These are phyloP conservation scores for Pistacia vera DNA, from an alignment of 345 rosid species.

Conservation along the genomic window DNA sequence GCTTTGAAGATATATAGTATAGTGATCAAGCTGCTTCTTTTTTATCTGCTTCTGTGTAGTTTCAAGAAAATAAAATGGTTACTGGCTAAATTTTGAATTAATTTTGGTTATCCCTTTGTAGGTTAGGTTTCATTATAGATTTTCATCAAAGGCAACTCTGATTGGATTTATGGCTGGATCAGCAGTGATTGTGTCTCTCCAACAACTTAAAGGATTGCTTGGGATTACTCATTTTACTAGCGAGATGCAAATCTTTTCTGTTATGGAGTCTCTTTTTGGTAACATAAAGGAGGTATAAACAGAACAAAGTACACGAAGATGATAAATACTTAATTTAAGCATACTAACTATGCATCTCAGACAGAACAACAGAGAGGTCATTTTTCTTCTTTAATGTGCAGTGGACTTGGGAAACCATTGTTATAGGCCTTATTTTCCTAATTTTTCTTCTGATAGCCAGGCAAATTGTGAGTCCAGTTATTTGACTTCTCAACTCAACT, in stretches of 20 bases:
- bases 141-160: conserved; percentile 51
- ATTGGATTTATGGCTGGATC: conserved; percentile 53
- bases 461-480: conserved; percentile 35
- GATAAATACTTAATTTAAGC: neutral
- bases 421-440: conserved; percentile 43
- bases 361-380: neutral
- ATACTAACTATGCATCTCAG: neutral
- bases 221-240: conserved; percentile 44
- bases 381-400: conserved; percentile 24
- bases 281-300: conserved; percentile 33
- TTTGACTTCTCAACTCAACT: neutral
- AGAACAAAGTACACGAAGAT: neutral
- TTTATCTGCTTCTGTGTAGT: neutral
- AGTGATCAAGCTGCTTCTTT: neutral
- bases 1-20: no score
- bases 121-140: conserved; percentile 53
- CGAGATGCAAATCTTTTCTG: conserved; percentile 43
- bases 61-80: neutral
- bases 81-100: neutral
- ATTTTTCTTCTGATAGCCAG: conserved; percentile 42
- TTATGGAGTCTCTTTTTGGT: conserved; percentile 32
- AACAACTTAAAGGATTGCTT: conserved; percentile 50
- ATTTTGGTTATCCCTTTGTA: conserved; percentile 6
- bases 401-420: conserved; percentile 60
- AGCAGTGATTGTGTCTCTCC: conserved; percentile 42